phyloP scores from a whole-genome alignment of 495 filamentous ascomycete species.

The Penicillium salamii region DNA sequence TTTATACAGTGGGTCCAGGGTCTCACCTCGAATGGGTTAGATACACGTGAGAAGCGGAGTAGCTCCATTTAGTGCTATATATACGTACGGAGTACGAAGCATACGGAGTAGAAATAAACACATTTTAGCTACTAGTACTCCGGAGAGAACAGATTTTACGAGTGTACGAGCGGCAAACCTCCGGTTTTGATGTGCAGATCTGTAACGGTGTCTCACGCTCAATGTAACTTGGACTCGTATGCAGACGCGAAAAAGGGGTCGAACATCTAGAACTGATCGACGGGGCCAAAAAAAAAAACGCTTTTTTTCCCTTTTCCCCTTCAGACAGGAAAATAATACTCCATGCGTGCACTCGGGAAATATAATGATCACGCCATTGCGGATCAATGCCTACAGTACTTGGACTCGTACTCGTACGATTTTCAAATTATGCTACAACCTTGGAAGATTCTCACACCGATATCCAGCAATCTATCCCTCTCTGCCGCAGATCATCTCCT shows the following conservation, averaged over 20 bases:
- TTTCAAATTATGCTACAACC: too few relatives aligned
- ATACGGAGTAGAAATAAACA: too few relatives aligned
- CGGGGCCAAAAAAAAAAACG: neutral
- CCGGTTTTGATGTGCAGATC: slow-evolving; percentile 4
- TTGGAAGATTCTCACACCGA: slow-evolving; percentile 2
- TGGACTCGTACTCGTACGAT: too few relatives aligned
- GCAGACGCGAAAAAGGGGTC: neutral
- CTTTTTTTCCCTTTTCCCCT: too few relatives aligned
- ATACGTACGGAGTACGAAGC: neutral
- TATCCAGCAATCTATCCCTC: slow-evolving; percentile 29
- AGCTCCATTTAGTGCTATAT: too few relatives aligned
- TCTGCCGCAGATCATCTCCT: slow-evolving; percentile 29
- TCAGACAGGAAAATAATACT: too few relatives aligned
- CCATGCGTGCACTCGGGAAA: neutral
- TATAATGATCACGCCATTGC: slow-evolving; percentile 4
- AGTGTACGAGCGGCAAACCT: neutral
- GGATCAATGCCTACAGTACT: neutral
- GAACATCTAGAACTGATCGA: neutral
- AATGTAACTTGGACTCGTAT: neutral
- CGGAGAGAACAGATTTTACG: too few relatives aligned
- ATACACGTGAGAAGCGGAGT: too few relatives aligned
- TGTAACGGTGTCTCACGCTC: neutral
- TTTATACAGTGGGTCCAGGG: slow-evolving; percentile 8
- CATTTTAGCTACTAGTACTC: too few relatives aligned
- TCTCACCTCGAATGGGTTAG: slow-evolving; percentile 8